Evolutionary conservation across 1,284 basidiomycete species (phyloP).

Genomic region (Butyriboletus regius): DNA sequence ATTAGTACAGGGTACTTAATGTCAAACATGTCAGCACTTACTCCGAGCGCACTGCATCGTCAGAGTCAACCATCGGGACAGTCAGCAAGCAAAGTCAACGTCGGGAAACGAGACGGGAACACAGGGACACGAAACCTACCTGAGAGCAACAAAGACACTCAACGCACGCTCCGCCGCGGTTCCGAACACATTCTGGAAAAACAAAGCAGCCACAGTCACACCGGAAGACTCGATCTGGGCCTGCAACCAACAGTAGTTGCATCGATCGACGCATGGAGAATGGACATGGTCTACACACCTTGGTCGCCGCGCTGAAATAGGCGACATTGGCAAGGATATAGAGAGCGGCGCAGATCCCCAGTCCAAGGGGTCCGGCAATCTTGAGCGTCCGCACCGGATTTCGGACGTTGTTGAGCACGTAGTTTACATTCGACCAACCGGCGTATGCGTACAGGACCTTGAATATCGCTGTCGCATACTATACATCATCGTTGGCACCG

Average conservation of each 20-base stretch:
- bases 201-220: slow-evolving; percentile 48
- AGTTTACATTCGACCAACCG: slow-evolving; percentile 51
- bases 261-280: background rate
- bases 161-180: slow-evolving; percentile 41
- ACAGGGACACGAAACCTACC: slow-evolving; percentile 23
- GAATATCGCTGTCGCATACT: slow-evolving; percentile 55
- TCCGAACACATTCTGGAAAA: slow-evolving; percentile 53
- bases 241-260: slow-evolving; percentile 14
- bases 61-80: background rate
- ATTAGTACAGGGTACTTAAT: slow-evolving; percentile 2
- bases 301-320: slow-evolving; percentile 39
- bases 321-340: slow-evolving; percentile 51
- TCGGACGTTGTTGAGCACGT: slow-evolving; percentile 50
- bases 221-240: slow-evolving; percentile 40
- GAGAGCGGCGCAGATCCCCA: slow-evolving; percentile 41
- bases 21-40: slow-evolving; percentile 8
- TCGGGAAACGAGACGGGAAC: background rate
- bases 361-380: slow-evolving; percentile 48
- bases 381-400: slow-evolving; percentile 48
- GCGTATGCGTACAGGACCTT: slow-evolving; percentile 52
- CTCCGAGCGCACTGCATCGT: slow-evolving; percentile 26
- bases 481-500: background rate
- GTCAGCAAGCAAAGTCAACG: background rate
- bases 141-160: slow-evolving; percentile 48
- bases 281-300: background rate